Base-by-base conservation (phyloP, 2,329 filamentous ascomycete species). In the Clonostachys chloroleuca region DNA sequence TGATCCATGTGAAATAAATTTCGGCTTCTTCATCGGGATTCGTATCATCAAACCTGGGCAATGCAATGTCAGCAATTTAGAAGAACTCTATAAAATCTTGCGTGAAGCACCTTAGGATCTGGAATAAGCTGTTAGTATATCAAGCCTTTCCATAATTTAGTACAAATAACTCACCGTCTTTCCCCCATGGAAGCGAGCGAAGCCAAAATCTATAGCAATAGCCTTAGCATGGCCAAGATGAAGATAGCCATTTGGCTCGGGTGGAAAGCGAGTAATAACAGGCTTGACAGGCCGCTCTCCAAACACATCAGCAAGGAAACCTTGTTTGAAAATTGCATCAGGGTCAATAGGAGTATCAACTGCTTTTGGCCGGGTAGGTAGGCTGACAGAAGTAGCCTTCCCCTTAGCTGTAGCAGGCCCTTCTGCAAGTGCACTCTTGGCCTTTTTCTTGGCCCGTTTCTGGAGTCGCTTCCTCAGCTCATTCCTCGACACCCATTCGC, bases 211-310 rank as follows among this genome's bases (percentile, higher is more conserved):
- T 66, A 97, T 83, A 1, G 90, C 87, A 64, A 97, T 96, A 18
- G 94, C 92, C 72, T 97, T 97, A 54, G 87, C 88, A 63, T 97
- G 94, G 17, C 92, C 92, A 56, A 97, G 87, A 62, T 96, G 92
- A 10, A 96, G 79, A 64, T 87, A 96, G 47, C 92, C 94, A 65
- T 97, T 97, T 43, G 94, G 94, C 68, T 92, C 88, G 17, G 88
- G 88, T 3, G 88, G 88, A 61, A 92, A 92, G 16, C 47, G 47
- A 5, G 87, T 91, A 43, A 85, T 67, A 17, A 86, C 82, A 13
- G 73, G 69, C 54, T 78, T 79, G 41, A 74, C 71, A 3, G 84
- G 83, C 43, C 82, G 77, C 65, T 86, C 80, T 51, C 84, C 79
- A 68, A 84, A 89, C 33, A 89, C 33, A 92, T 86, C 81, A 45